Evolutionary conservation across 257 asterid genomes (phyloP).

Genomic region (Solanum megistacrolobum): DNA sequence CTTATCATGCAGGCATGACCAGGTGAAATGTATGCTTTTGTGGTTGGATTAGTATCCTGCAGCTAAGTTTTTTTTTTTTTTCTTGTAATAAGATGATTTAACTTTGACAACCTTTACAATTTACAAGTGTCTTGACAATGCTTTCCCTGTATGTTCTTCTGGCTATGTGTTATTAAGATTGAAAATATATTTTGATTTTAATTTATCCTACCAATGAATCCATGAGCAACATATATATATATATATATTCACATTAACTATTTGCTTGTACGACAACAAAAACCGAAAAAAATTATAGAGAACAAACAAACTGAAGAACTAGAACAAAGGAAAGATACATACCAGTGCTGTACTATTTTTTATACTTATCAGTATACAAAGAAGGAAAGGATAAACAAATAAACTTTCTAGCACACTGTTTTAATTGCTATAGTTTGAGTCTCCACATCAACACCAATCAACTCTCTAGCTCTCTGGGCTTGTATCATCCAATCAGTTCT

Average conservation of each 20-base stretch:
- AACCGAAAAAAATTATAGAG: not conserved
- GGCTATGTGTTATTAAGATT: not conserved
- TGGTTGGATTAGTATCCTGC: not conserved
- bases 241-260: not conserved
- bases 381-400: not conserved
- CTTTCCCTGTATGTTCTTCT: not conserved
- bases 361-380: not conserved
- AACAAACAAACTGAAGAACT: not conserved
- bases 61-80: not conserved
- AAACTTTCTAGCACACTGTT: not conserved
- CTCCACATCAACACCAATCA: conserved; percentile 17
- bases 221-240: not conserved
- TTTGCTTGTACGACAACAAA: not conserved
- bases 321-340: not conserved
- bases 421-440: not conserved
- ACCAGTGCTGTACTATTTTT: not conserved
- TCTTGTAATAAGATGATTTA: not conserved
- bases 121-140: not conserved
- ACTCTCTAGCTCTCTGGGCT: conserved; percentile 33
- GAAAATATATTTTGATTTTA: not conserved
- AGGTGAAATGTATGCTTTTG: not conserved
- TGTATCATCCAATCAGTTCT: conserved; percentile 43
- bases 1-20: conserved; percentile 4
- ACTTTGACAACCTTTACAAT: not conserved
- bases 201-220: not conserved